Evolutionary conservation across 2,329 filamentous ascomycete species (phyloP).

Genomic region (Furcasterigmium sp.): DNA sequence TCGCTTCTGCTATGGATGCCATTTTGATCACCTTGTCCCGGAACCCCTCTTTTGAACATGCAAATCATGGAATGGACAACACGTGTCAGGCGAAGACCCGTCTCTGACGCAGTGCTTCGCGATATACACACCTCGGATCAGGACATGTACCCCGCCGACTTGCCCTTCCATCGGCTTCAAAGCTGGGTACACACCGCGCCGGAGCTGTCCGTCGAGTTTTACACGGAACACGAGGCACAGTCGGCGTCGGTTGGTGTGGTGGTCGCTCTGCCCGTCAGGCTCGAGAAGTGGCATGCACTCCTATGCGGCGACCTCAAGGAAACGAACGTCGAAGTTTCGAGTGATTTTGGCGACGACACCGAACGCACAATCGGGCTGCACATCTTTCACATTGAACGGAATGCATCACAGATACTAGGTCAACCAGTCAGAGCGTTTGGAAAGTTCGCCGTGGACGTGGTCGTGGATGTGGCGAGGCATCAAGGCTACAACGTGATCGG

Average conservation of each 20-base stretch:
- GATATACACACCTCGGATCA: slow-evolving; percentile 22
- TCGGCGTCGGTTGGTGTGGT: slow-evolving; percentile 16
- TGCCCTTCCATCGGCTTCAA: slow-evolving; percentile 20
- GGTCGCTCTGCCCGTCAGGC: slow-evolving; percentile 22
- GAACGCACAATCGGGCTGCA: slow-evolving; percentile 22
- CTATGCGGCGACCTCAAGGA: slow-evolving; percentile 22
- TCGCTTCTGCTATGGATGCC: too few species aligned
- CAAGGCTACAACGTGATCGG: neutral
- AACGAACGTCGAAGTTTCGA: slow-evolving; percentile 16
- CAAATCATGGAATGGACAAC: neutral
- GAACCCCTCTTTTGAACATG: too few species aligned
- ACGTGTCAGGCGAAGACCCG: slow-evolving; percentile 1
- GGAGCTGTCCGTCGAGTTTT: slow-evolving; percentile 18
- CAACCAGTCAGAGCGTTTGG: slow-evolving; percentile 14
- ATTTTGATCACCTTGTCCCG: too few species aligned
- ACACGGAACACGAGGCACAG: neutral
- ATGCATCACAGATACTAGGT: slow-evolving; percentile 5
- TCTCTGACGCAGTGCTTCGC: slow-evolving; percentile 12
- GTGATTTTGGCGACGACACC: slow-evolving; percentile 6
- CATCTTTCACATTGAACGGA: slow-evolving; percentile 28
- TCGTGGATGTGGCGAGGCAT: slow-evolving; percentile 8
- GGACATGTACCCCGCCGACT: slow-evolving; percentile 27
- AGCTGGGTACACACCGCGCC: slow-evolving; percentile 21
- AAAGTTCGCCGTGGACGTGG: slow-evolving; percentile 14
- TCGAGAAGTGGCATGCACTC: slow-evolving; percentile 19